A percentile compares a stretch with the other conserved stretches of the same genome.
Conservation (phyloP, 768 basidiomycete species). For the Calvatia gigantea region DNA sequence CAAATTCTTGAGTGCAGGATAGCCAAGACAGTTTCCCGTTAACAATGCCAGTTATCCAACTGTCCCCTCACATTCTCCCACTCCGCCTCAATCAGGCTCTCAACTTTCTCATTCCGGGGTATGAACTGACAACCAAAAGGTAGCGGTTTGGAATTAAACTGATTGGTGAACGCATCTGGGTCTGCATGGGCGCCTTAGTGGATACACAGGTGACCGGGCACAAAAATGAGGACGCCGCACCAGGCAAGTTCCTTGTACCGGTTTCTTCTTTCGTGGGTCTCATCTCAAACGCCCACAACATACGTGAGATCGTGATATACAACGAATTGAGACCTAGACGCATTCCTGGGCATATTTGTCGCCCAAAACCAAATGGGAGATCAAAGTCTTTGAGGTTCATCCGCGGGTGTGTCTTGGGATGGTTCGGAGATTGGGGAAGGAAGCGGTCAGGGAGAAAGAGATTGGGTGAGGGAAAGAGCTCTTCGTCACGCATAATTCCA, state of each 20-base stretch:
- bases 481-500: constrained; percentile 21
- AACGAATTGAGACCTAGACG: constrained; percentile 24
- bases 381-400: constrained; percentile 12
- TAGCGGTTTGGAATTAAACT: constrained; percentile 19
- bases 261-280: constrained; percentile 9
- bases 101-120: constrained; percentile 7
- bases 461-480: constrained; percentile 20
- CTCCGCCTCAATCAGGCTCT: constrained; percentile 5
- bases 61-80: constrained; percentile 9
- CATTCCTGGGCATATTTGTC: constrained; percentile 25
- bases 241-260: constrained; percentile 1
- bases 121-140: constrained; percentile 18
- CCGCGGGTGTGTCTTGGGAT: constrained; percentile 2
- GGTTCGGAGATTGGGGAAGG: no score
- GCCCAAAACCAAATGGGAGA: constrained; percentile 25
- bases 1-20: no score
- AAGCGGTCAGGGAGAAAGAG: constrained; percentile 20
- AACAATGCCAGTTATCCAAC: constrained; percentile 9
- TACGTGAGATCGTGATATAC: constrained; percentile 21
- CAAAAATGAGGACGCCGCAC: constrained; percentile 1
- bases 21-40: no score
- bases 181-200: background rate
- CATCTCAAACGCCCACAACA: constrained; percentile 23
- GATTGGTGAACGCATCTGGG: constrained; percentile 17
- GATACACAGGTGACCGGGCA: no score